Conservation (phyloP, 2,329 filamentous ascomycete genomes). For the Ceratocystis alfenasii region DNA sequence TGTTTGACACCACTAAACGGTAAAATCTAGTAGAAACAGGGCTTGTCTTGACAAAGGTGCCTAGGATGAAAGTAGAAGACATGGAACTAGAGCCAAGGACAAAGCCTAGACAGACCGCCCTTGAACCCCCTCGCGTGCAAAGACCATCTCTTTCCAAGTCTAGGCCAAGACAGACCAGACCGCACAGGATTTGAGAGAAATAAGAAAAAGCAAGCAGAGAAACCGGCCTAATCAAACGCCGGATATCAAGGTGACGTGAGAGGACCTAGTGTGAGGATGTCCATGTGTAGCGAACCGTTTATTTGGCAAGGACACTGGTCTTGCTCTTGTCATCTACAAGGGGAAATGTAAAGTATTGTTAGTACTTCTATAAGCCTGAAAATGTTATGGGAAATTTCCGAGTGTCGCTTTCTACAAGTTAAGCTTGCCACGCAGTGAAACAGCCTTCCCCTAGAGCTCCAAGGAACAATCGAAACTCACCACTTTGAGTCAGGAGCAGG, state of each 20-base stretch:
- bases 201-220: neutral
- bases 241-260: neutral
- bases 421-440: neutral
- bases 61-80: neutral
- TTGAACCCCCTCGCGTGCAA: neutral
- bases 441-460: neutral
- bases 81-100: neutral
- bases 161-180: neutral
- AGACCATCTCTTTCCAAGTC: neutral
- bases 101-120: neutral
- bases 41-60: neutral
- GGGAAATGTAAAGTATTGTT: neutral
- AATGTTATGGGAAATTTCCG: neutral
- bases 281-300: conserved; percentile 6
- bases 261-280: neutral
- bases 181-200: neutral
- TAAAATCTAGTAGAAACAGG: neutral
- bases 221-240: neutral
- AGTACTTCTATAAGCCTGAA: neutral
- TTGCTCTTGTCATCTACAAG: conserved; percentile 18
- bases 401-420: neutral
- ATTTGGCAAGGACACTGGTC: conserved; percentile 22
- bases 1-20: neutral
- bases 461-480: conserved; percentile 31
- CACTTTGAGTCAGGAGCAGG: conserved; percentile 70